Percentiles rank a stretch among this genome's conserved stretches.
These are phyloP conservation scores for Lycium ferocissimum DNA, from an alignment of 257 asterid genomes.

Conservation along the genomic window DNA sequence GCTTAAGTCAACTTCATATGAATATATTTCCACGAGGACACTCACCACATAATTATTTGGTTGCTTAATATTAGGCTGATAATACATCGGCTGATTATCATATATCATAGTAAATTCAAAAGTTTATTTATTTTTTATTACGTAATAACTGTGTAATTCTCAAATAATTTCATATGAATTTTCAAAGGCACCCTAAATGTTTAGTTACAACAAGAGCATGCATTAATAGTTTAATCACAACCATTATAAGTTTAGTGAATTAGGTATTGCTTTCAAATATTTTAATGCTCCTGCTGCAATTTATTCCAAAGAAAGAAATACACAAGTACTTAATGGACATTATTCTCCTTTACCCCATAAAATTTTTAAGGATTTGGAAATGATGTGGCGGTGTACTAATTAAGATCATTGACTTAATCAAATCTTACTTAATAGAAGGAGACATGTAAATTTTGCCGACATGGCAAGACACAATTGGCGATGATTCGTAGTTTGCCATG, in stretches of 20 bases:
- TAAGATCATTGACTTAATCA: not conserved
- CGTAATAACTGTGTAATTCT: too few relatives aligned
- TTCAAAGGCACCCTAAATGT: not conserved
- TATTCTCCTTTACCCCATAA: too few relatives aligned
- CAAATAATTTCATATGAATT: too few relatives aligned
- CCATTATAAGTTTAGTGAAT: not conserved
- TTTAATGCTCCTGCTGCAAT: not conserved
- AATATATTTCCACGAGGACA: too few relatives aligned
- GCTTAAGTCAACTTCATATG: too few relatives aligned
- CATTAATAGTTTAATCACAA: not conserved
- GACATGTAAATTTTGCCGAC: not conserved
- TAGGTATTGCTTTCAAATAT: not conserved
- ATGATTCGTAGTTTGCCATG: not conserved
- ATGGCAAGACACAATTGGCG: not conserved
- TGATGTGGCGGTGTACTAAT: not conserved
- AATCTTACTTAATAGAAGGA: not conserved
- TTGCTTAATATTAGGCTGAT: too few relatives aligned
- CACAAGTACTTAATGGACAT: not conserved
- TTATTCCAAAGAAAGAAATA: not conserved
- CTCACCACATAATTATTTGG: too few relatives aligned
- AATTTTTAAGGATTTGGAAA: not conserved
- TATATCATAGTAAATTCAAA: too few relatives aligned
- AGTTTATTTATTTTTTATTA: too few relatives aligned
- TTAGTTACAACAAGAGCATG: not conserved
- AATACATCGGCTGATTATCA: too few relatives aligned